These are phyloP conservation scores for Fusarium tricinctum DNA, from an alignment of 2,329 filamentous ascomycete species.

Conservation along the genomic window DNA sequence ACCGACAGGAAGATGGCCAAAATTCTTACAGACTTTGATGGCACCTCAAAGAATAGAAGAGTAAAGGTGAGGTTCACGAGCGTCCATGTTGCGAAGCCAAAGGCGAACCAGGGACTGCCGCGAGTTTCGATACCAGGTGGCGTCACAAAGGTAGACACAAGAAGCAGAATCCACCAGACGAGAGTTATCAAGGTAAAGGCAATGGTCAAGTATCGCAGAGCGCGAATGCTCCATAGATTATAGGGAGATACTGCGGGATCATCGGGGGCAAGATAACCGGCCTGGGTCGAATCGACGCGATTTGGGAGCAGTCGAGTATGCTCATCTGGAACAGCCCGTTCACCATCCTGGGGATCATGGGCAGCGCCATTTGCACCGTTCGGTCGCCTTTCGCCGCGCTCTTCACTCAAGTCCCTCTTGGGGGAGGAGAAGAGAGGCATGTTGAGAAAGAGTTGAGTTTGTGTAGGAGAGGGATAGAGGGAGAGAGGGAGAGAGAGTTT, in stretches of 20 bases:
- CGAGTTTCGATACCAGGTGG: constrained; percentile 87
- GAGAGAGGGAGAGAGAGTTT: not conserved
- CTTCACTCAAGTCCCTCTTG: constrained; percentile 45
- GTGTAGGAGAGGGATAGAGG: not conserved
- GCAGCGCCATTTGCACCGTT: constrained; percentile 28
- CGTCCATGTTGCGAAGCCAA: constrained; percentile 84
- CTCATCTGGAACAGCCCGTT: constrained; percentile 60
- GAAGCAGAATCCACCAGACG: constrained; percentile 90
- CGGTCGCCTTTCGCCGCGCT: constrained; percentile 25
- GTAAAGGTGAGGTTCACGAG: constrained; percentile 80
- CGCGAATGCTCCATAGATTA: constrained; percentile 92
- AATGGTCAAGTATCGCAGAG: constrained; percentile 82
- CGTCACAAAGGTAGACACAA: constrained; percentile 92
- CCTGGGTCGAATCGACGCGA: constrained; percentile 66
- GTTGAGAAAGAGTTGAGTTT: constrained; percentile 7
- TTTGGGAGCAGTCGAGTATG: constrained; percentile 78
- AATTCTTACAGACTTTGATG: constrained; percentile 83
- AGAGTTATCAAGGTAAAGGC: constrained; percentile 82
- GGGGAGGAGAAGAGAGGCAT: constrained; percentile 55
- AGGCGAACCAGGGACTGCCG: constrained; percentile 93
- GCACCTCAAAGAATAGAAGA: constrained; percentile 88
- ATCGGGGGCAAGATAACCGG: constrained; percentile 56
- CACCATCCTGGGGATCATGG: constrained; percentile 43
- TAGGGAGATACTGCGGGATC: constrained; percentile 82
- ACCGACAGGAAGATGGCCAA: constrained; percentile 75